Evolutionary conservation across 1,139 yeast species (phyloP), one percentile per base, ranked within the genome.

Genomic region (Candida glucosophila): DNA sequence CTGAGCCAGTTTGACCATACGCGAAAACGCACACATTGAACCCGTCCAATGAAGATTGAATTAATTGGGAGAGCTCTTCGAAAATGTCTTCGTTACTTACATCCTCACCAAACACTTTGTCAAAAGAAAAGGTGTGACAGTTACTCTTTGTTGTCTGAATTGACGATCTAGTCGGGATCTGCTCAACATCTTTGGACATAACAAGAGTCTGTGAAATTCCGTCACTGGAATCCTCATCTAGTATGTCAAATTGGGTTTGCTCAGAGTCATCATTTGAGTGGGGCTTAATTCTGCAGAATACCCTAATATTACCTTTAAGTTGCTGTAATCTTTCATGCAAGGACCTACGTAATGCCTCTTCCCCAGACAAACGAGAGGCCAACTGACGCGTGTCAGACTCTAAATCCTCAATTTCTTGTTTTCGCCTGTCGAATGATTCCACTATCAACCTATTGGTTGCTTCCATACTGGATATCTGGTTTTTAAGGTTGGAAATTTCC

Each of bases 1-100:
- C 98, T 0, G 96, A 86, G 0, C 98, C 97, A 0, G 98, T 90
- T 53, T 90, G 98, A 0, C 98, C 98, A 51, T 90, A 90, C 0
- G 98, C 95, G 58, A 90, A 86, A 2, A 90, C 86, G 49, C 96
- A 86, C 4, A 85, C 95, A 42, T 86, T 86, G 44, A 65, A 77
- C 0, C 98, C 98, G 55, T 90, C 95, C 16, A 90, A 52, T 0
- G 93, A 82, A 29, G 94, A 80, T 49, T 86, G 96, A 2, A 90
- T 78, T 16, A 88, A 55, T 47, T 88, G 95, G 1, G 93, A 77
- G 2, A 88, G 71, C 42, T 90, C 98, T 21, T 73, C 79, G 51
- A 86, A 90, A 0, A 92, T 71, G 15, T 70, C 76, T 2, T 43
- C 43, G 46, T 90, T 90, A 2, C 66, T 44, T 10, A 68, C 53